These are phyloP conservation scores for Westerdykella ornata DNA, from an alignment of 2,329 filamentous ascomycete species.

Conservation along the genomic window DNA sequence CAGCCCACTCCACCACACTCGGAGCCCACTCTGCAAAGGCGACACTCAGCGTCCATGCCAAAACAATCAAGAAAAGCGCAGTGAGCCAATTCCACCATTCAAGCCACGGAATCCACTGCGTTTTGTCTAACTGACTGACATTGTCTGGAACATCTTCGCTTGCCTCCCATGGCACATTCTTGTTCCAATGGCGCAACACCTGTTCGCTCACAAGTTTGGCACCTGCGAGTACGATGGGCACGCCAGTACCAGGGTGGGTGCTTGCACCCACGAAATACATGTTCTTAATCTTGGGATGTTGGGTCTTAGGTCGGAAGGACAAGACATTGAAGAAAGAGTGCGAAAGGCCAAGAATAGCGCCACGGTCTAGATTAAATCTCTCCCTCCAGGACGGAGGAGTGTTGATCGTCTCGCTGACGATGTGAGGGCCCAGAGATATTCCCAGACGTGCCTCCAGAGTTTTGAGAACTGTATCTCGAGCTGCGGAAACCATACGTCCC, in stretches of 20 bases:
- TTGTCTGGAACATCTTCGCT: conserved; percentile 9
- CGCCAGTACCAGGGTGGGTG: conserved; percentile 69
- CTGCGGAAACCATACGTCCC: conserved; percentile 52
- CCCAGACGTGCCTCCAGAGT: conserved; percentile 58
- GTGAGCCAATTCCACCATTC: conserved; percentile 16
- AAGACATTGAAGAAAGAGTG: conserved; percentile 71
- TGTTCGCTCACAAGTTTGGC: conserved; percentile 56
- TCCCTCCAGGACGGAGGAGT: conserved; percentile 59
- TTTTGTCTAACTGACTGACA: conserved; percentile 12
- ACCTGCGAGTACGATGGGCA: conserved; percentile 65
- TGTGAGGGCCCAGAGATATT: conserved; percentile 45
- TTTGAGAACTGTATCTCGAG: conserved; percentile 54
- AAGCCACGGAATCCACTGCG: conserved; percentile 9
- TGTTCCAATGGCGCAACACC: conserved; percentile 39
- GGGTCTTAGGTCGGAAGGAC: conserved; percentile 57
- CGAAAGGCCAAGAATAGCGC: conserved; percentile 64
- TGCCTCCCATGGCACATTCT: conserved; percentile 38
- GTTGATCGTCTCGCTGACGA: conserved; percentile 59
- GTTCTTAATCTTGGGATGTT: conserved; percentile 44
- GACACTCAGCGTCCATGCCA: too few relatives aligned
- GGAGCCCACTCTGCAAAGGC: too few relatives aligned
- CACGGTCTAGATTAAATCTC: conserved; percentile 67
- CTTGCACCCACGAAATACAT: conserved; percentile 69
- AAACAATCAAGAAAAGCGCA: conserved; percentile 2
- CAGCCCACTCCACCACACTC: too few relatives aligned